Evolutionary conservation across 495 filamentous ascomycete species (phyloP).

Genomic region (Aspergillus incahuasiensis): DNA sequence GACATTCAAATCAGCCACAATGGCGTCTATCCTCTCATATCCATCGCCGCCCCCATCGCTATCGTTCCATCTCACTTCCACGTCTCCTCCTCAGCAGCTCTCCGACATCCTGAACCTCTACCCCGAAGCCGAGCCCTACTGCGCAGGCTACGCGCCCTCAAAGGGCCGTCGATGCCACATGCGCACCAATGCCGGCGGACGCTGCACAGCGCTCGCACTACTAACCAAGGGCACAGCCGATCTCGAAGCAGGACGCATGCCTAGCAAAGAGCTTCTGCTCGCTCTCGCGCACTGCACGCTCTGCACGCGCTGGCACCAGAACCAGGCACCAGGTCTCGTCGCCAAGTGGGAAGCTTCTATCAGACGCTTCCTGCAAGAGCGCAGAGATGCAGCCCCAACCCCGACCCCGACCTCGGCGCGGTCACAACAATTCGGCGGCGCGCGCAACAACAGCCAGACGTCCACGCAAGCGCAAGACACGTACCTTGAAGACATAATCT

Average conservation of each 20-base stretch:
- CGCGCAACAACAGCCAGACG: too few relatives aligned
- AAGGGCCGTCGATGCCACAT: conserved; percentile 22
- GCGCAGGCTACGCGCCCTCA: conserved; percentile 23
- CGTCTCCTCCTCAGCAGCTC: conserved; percentile 7
- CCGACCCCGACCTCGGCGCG: neutral
- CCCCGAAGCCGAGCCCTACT: conserved; percentile 22
- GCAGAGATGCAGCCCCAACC: neutral
- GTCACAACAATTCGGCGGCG: too few relatives aligned
- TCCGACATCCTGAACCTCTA: conserved; percentile 23
- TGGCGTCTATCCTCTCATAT: neutral
- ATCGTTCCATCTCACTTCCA: too few relatives aligned
- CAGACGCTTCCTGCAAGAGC: neutral
- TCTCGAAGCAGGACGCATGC: conserved; percentile 14
- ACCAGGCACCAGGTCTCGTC: conserved; percentile 17
- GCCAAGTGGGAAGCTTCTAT: conserved; percentile 10
- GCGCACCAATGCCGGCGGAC: conserved; percentile 16
- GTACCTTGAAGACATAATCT: too few relatives aligned
- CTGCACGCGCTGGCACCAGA: conserved; percentile 24
- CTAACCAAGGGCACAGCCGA: conserved; percentile 21
- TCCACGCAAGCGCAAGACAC: too few relatives aligned
- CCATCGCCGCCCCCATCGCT: too few relatives aligned
- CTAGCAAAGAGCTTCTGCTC: conserved; percentile 16
- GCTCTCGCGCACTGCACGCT: conserved; percentile 25
- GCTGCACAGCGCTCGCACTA: conserved; percentile 15
- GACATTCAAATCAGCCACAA: neutral